These are phyloP conservation scores for Saccharomycopsis sp. DNA, from an alignment of 805 yeast species.

Conservation along the genomic window DNA sequence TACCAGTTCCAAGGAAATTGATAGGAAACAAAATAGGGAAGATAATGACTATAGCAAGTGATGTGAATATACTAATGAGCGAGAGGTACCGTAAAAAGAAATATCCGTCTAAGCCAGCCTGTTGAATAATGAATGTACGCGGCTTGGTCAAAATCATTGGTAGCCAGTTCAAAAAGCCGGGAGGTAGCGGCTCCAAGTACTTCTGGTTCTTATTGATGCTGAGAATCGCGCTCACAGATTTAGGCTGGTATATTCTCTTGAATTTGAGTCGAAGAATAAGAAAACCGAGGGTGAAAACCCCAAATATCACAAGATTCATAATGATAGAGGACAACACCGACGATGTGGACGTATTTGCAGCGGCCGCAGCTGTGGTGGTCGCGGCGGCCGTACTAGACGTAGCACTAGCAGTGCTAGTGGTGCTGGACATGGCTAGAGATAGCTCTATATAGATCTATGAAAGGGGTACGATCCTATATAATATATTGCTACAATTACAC, in stretches of 20 bases:
- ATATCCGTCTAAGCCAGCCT: slow-evolving; percentile 93
- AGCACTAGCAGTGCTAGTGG: slow-evolving; percentile 1
- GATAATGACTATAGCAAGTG: slow-evolving; percentile 47
- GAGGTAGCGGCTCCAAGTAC: slow-evolving; percentile 68
- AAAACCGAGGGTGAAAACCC: slow-evolving; percentile 54
- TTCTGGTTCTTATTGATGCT: slow-evolving; percentile 53
- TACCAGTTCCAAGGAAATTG: slow-evolving; percentile 64
- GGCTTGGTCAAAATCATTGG: slow-evolving; percentile 55
- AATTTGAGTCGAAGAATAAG: slow-evolving; percentile 57
- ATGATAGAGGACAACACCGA: slow-evolving; percentile 68
- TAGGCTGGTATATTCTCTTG: slow-evolving; percentile 78
- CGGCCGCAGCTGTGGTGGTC: neutral
- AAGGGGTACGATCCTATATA: too few species aligned
- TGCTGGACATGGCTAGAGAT: neutral
- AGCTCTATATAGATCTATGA: too few species aligned
- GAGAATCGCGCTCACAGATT: slow-evolving; percentile 41
- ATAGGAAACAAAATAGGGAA: slow-evolving; percentile 76
- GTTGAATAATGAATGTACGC: slow-evolving; percentile 70
- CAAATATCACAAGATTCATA: slow-evolving; percentile 61
- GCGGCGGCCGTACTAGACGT: neutral
- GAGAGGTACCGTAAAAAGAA: slow-evolving; percentile 76
- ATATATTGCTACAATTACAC: too few species aligned
- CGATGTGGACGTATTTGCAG: slow-evolving; percentile 51
- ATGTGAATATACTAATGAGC: slow-evolving; percentile 45
- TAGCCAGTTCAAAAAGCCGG: slow-evolving; percentile 68